These are phyloP conservation scores for Bruguiera parviflora DNA, from an alignment of 345 rosid genomes.

Conservation along the genomic window DNA sequence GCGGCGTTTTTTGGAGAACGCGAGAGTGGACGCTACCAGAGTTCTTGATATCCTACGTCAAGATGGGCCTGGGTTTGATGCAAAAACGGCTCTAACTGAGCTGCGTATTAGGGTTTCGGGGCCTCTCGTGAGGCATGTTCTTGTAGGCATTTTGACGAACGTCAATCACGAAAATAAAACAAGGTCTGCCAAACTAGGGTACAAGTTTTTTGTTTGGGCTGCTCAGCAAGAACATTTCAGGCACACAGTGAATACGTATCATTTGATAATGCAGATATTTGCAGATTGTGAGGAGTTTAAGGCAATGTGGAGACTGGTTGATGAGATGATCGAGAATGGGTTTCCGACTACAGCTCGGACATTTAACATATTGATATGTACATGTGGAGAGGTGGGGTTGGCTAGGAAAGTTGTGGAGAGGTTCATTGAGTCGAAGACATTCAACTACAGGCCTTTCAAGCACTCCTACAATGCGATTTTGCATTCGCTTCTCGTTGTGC, in stretches of 20 bases:
- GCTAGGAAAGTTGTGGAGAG: constrained; percentile 67
- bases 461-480: constrained; percentile 80
- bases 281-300: constrained; percentile 71
- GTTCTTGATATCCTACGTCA: constrained; percentile 53
- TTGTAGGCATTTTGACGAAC: constrained; percentile 57
- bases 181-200: constrained; percentile 63
- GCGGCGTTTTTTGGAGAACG: constrained; percentile 35
- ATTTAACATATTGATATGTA: constrained; percentile 75
- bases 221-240: constrained; percentile 51
- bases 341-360: constrained; percentile 71
- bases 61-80: constrained; percentile 61
- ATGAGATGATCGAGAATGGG: constrained; percentile 79
- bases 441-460: constrained; percentile 68
- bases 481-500: constrained; percentile 46
- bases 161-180: constrained; percentile 40
- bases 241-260: constrained; percentile 62
- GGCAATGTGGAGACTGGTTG: constrained; percentile 90
- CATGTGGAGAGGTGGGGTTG: constrained; percentile 72
- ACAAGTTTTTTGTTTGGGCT: constrained; percentile 75
- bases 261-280: constrained; percentile 76
- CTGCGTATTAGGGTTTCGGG: constrained; percentile 61
- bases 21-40: constrained; percentile 44
- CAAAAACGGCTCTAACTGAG: constrained; percentile 46
- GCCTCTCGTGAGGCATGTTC: constrained; percentile 77
- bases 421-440: constrained; percentile 72